phyloP scores from a whole-genome alignment of 192 early-diverging fungal genomes.

The Mycoemilia scoparia region DNA sequence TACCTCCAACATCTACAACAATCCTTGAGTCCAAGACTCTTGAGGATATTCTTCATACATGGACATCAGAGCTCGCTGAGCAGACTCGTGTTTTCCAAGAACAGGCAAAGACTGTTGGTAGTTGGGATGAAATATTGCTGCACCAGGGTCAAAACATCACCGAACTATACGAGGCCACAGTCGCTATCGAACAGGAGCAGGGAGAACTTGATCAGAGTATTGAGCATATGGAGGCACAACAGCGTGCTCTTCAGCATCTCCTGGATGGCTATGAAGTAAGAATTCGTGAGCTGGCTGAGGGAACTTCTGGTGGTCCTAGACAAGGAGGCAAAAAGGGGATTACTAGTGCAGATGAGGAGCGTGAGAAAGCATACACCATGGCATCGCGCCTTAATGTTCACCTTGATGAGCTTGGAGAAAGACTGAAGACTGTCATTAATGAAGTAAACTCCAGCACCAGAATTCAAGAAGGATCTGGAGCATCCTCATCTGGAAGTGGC shows the following conservation, averaged over 20 bases:
- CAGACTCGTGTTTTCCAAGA: slow-evolving; percentile 68
- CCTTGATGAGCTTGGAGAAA: slow-evolving; percentile 67
- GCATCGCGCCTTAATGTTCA: slow-evolving; percentile 76
- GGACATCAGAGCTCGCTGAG: slow-evolving; percentile 67
- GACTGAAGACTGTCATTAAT: slow-evolving; percentile 61
- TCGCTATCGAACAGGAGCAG: slow-evolving; percentile 55
- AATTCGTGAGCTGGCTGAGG: slow-evolving; percentile 22
- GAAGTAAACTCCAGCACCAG: slow-evolving; percentile 48
- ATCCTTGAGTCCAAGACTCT: too few relatives aligned
- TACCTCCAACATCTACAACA: too few relatives aligned
- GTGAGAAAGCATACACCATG: slow-evolving; percentile 66
- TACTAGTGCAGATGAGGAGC: slow-evolving; percentile 60
- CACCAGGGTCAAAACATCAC: slow-evolving; percentile 68
- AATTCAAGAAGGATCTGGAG: slow-evolving; percentile 8
- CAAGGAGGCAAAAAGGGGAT: slow-evolving; percentile 15
- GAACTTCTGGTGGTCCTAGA: slow-evolving; percentile 33
- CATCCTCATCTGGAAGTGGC: neutral
- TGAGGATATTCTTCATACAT: slow-evolving; percentile 79
- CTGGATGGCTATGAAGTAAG: slow-evolving; percentile 62
- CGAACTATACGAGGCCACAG: slow-evolving; percentile 51
- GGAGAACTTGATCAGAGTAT: slow-evolving; percentile 67
- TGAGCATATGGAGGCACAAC: slow-evolving; percentile 74
- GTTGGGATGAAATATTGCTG: slow-evolving; percentile 76
- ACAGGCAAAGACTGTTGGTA: slow-evolving; percentile 61
- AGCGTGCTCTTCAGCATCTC: slow-evolving; percentile 55